Conservation (phyloP, 208 protist genomes). For the Acanthamoeba triangularis region DNA sequence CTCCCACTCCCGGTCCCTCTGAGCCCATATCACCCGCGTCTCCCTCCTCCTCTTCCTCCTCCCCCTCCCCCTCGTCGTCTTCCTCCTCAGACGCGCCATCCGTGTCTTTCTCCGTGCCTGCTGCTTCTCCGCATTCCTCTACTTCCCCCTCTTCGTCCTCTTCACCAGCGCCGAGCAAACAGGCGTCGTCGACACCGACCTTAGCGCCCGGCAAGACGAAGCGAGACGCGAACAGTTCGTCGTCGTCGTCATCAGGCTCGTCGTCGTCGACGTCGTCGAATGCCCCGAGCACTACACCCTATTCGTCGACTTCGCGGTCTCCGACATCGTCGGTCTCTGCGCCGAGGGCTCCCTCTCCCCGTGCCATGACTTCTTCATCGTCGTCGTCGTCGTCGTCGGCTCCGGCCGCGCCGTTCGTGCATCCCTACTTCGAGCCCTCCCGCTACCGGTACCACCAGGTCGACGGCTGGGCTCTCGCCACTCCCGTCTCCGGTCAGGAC, state of each 20-base stretch:
- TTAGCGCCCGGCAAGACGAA: neutral
- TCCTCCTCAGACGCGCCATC: neutral
- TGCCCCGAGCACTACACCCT: too few species aligned
- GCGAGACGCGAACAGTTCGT: neutral
- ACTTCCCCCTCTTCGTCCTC: neutral
- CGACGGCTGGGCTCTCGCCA: neutral
- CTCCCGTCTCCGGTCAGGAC: neutral
- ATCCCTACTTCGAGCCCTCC: conserved; percentile 1
- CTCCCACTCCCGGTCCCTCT: too few species aligned
- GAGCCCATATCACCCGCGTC: neutral
- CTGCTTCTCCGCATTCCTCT: too few species aligned
- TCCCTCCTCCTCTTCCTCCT: neutral
- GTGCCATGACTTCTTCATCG: neutral
- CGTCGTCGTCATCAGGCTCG: neutral
- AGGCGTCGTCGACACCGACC: too few species aligned
- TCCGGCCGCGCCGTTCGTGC: neutral
- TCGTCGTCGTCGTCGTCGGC: neutral
- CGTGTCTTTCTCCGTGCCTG: too few species aligned
- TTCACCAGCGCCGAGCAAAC: neutral
- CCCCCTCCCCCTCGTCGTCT: neutral
- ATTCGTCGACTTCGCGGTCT: too few species aligned
- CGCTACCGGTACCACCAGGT: neutral
- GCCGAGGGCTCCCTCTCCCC: neutral
- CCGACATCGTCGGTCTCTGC: neutral
- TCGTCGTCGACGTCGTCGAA: neutral